Percentiles rank a stretch among this genome's conserved stretches.
Evolutionary conservation across 2,329 filamentous ascomycete species (phyloP).

Genomic region (Cladorrhinum sp.): DNA sequence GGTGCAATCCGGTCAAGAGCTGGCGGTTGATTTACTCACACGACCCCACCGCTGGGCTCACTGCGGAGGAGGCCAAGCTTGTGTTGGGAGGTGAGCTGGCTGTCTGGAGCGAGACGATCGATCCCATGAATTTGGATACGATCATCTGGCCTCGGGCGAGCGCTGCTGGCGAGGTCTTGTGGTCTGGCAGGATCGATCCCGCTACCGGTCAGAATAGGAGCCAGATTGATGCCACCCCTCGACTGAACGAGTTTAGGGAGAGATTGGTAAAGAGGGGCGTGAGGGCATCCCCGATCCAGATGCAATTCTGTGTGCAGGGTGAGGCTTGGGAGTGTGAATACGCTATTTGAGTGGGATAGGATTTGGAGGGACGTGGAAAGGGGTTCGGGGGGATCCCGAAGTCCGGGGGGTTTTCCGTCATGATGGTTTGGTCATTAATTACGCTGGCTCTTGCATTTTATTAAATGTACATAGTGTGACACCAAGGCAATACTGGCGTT

Average conservation of each 20-base stretch:
- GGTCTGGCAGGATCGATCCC: constrained; percentile 67
- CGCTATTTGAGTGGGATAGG: constrained; percentile 14
- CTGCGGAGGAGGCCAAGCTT: constrained; percentile 58
- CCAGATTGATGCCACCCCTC: constrained; percentile 65
- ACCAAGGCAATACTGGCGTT: neutral
- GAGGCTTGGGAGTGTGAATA: constrained; percentile 47
- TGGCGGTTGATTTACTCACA: constrained; percentile 81
- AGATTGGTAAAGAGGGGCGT: constrained; percentile 68
- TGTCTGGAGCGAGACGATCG: constrained; percentile 78
- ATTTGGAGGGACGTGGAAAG: neutral
- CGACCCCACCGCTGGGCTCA: constrained; percentile 66
- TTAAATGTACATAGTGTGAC: neutral
- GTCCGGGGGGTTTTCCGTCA: neutral
- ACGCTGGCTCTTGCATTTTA: neutral
- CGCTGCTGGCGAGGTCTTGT: constrained; percentile 75
- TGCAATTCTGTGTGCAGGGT: constrained; percentile 68
- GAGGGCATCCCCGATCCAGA: constrained; percentile 61
- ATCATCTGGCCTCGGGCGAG: constrained; percentile 75
- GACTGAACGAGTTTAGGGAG: constrained; percentile 74
- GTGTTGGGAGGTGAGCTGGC: constrained; percentile 80
- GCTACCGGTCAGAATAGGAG: constrained; percentile 64
- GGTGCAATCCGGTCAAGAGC: constrained; percentile 75
- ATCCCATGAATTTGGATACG: constrained; percentile 69
- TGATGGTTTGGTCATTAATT: neutral
- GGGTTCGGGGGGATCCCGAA: neutral